A percentile compares a stretch with the other conserved stretches of the same genome.
Evolutionary conservation across 2,329 filamentous ascomycete species (phyloP).

Genomic region (Colletotrichum cordylinicola): DNA sequence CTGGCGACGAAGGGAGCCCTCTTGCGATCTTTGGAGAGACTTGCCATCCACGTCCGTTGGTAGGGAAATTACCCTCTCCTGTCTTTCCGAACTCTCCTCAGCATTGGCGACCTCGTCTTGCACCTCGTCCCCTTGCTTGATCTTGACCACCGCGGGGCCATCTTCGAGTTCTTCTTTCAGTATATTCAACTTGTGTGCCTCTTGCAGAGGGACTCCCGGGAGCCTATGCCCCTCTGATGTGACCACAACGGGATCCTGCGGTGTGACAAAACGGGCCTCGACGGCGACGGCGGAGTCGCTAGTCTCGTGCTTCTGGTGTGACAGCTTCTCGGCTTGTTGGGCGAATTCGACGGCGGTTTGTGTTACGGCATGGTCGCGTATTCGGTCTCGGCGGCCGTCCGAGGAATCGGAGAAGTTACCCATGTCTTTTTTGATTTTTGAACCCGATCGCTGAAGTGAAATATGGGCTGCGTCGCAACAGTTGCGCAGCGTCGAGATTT

Average conservation of each 20-base stretch:
- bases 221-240: conserved; percentile 71
- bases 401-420: conserved; percentile 15
- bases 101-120: conserved; percentile 33
- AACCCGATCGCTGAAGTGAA: background rate
- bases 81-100: conserved; percentile 34
- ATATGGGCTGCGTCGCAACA: background rate
- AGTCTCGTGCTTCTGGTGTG: conserved; percentile 38
- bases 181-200: conserved; percentile 74
- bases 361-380: conserved; percentile 30
- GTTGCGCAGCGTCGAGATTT: background rate
- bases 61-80: conserved; percentile 31
- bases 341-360: conserved; percentile 61
- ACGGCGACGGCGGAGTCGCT: conserved; percentile 53
- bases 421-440: background rate
- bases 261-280: conserved; percentile 70
- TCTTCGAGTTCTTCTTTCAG: conserved; percentile 56
- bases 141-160: conserved; percentile 27
- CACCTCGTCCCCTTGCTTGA: conserved; percentile 25
- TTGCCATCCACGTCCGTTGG: conserved; percentile 35
- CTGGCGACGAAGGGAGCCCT: conserved; percentile 49
- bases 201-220: conserved; percentile 71
- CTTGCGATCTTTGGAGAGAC: conserved; percentile 48
- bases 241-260: conserved; percentile 74
- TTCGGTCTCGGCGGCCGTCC: conserved; percentile 1
- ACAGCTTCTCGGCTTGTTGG: conserved; percentile 65